Conservation (phyloP, 345 rosid genomes). For the Acer yangbiense region DNA sequence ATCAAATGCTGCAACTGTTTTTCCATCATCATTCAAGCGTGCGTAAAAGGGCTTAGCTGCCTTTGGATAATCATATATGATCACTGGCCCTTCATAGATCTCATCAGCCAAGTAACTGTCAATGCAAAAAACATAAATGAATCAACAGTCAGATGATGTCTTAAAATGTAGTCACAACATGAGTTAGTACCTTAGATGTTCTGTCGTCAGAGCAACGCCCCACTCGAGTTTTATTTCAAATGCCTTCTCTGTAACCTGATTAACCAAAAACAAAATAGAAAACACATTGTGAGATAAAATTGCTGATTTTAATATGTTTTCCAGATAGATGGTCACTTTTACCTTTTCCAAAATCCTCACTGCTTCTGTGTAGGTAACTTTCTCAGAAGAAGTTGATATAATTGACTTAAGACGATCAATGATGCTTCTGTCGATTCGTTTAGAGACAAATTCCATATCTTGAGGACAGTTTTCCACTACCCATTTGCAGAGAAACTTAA, state of each 20-base stretch:
- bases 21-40: slow-evolving; percentile 68
- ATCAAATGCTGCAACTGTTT: slow-evolving; percentile 91
- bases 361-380: slow-evolving; percentile 65
- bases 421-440: slow-evolving; percentile 57
- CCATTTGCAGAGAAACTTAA: slow-evolving; percentile 81
- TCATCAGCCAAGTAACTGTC: slow-evolving; percentile 77
- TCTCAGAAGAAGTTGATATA: slow-evolving; percentile 43
- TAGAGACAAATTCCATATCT: slow-evolving; percentile 64
- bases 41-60: slow-evolving; percentile 62
- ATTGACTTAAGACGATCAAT: slow-evolving; percentile 55
- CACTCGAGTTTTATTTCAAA: slow-evolving; percentile 61
- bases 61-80: slow-evolving; percentile 67
- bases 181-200: slow-evolving; percentile 69
- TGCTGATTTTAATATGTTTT: neutral
- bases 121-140: slow-evolving; percentile 2
- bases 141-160: neutral
- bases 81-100: slow-evolving; percentile 57
- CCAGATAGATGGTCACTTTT: neutral
- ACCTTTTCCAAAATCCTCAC: slow-evolving; percentile 64
- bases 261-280: neutral
- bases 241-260: slow-evolving; percentile 49
- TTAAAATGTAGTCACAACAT: neutral
- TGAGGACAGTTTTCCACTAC: slow-evolving; percentile 56
- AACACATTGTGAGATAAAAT: neutral
- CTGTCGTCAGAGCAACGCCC: slow-evolving; percentile 68